Evolutionary conservation across 768 basidiomycete genomes (phyloP), one percentile per base, ranked within the genome.

Genomic region (Panaeolus cyanescens): DNA sequence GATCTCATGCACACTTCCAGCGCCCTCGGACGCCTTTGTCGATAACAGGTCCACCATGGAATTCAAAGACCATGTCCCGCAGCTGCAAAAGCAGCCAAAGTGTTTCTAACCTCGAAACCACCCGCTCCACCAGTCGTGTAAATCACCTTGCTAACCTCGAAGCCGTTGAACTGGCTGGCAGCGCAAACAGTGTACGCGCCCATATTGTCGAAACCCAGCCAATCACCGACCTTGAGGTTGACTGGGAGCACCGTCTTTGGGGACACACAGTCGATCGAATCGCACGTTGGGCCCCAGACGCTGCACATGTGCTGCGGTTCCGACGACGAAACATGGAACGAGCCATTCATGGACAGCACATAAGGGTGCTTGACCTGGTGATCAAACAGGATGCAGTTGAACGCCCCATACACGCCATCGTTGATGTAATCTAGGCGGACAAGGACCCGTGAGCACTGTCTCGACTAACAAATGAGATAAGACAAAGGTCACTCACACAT

Each of bases 101-200:
- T 78, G 50, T 71, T 72, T 62, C 84, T 75, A n/a, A 87, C 85
- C 62, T 69, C 66, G 20, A 40, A 37, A 25, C 59, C 55, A 20
- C 63, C 63, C 22, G 74, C 72, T 25, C 78, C 85, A 55, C 92
- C 90, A 59, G 83, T 79, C 36, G 92, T 94, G 72, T 95, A 96
- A 30, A 89, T 75, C 61, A 95, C 89, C 36, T 85, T 85, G 77
- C 90, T 91, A 53, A 89, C 73, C 69, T 92, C 85, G 69, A 96
- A 96, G 58, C 70, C 70, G 32, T 71, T 96, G 81, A 98, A 98
- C 77, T 89, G 90, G 76, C 92, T 95, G 57, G 97, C 95, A 0
- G 97, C 97, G 71, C 95, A 97, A 62, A 95, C 79, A n/a, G 97
- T 99, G 78, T 99, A 99, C 32, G 97, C 97, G 31, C 97, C 97